Evolutionary conservation across 2,329 filamentous ascomycete species (phyloP), one percentile per base, ranked within the genome.

Genomic region (Fusarium nelsonii): DNA sequence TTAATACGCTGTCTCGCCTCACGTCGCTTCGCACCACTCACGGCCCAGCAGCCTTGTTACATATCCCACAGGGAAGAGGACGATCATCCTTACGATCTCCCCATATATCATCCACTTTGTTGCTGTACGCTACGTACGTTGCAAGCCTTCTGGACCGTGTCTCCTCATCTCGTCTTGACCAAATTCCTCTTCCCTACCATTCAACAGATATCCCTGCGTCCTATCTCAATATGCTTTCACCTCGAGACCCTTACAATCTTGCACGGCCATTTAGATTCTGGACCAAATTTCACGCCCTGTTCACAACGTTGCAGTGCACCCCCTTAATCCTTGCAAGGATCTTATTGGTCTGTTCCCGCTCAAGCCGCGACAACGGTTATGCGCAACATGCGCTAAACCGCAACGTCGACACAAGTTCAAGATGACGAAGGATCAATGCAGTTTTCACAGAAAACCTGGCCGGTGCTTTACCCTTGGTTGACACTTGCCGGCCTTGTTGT

Each of bases 351-450:
- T 68, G 65, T 71, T 65, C 60, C 65, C 58, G 76, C 75, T 71
- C 74, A 78, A 77, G 76, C 72, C 76, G 81, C 78, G 76, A 81
- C 81, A 82, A 83, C 82, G 80, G 82, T 81, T 82, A 85, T 84
- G 83, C 82, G 80, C 81, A 83, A 81, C 82, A 85, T 84, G 83
- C 82, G 80, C 81, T 83, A 80, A 81, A 81, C 81, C 82, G 82
- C 80, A 77, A 78, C 80, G 77, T 81, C 77, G 75, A 80, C 76
- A 75, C 79, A 79, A 76, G 78, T 77, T 79, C 80, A 79, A 81
- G 78, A 79, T 83, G 76, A 78, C 76, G 73, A 78, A 80, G 76
- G 77, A 76, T 81, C 81, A 82, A 83, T 84, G 73, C 78, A 71
- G 73, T 69, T 63, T 71, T 72, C 74, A 67, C 71, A 75, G 72